Evolutionary conservation across 129 eudicot species (phyloP), one percentile per base, ranked within the genome.

Genomic region (Sambucus nigra): DNA sequence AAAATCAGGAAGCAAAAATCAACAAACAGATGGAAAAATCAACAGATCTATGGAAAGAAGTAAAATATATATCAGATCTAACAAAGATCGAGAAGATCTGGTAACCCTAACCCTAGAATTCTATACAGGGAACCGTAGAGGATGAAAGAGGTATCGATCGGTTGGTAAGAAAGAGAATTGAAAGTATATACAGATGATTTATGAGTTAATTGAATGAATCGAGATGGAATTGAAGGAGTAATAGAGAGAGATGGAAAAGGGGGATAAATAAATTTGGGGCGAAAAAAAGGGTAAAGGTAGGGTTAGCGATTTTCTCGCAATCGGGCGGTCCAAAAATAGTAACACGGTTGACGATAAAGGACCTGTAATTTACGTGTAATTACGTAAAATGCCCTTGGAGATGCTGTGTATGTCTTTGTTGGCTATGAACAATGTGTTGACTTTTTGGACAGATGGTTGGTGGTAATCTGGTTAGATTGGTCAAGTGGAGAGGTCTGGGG

Each of bases 71-170:
- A 15, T 29, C 53, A 63, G 68, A 74, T 74, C 61, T 71, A 67
- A 35, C 4, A 53, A 22, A 18, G 28, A 50, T 39, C 48, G 31
- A 20, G 8, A 44, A 64, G 58, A 57, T 53, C 47, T 1, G 14
- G 52, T 63, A 67, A 75, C 76, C 81, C 86, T 71, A 67, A 65
- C 42, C 47, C 73, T 55, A 59, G 60, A 71, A 53, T 45, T n/a
- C 58, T 26, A 68, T 40, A 33, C 17, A 53, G 47, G 22, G 53
- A 54, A 79, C 68, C 50, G 63, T 57, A 71, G 58, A 28, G 16
- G 4, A 13, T 23, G 39, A 67, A 42, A 56, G 47, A 55, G 55
- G 70, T 49, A 68, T 68, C 66, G 41, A 79, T 70, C 64, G 53
- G 71, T 24, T 66, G 86, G 13, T 1, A 17, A 75, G 4, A 12